Percentiles rank a stretch among this genome's conserved stretches.
Conservation (phyloP, 495 filamentous ascomycete genomes). For the Cudoniella acicularis region DNA sequence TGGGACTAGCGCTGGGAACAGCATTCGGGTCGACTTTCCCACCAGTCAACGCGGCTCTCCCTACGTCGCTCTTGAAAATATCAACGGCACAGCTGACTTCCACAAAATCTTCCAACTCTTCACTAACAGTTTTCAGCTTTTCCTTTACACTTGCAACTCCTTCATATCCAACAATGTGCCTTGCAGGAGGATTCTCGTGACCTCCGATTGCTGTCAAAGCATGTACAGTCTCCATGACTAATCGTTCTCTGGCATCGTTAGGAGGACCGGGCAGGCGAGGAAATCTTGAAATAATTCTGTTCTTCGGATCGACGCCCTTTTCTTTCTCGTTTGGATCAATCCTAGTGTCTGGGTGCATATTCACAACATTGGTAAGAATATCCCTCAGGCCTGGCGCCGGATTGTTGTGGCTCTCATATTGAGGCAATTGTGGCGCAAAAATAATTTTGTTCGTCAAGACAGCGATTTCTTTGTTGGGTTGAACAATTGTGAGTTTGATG, state of each 20-base stretch:
- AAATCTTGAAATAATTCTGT: constrained; percentile 65
- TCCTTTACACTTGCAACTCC: constrained; percentile 87
- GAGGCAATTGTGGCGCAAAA: constrained; percentile 68
- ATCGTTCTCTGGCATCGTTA: constrained; percentile 56
- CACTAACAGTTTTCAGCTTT: constrained; percentile 92
- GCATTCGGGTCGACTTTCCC: background rate
- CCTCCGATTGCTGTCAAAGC: constrained; percentile 88
- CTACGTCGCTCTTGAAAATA: constrained; percentile 26
- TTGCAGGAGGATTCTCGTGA: constrained; percentile 90
- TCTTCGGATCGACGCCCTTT: constrained; percentile 9
- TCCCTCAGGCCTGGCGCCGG: constrained; percentile 76
- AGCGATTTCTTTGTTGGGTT: constrained; percentile 78
- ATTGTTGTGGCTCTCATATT: constrained; percentile 70
- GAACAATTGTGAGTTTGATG: constrained; percentile 91
- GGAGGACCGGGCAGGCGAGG: constrained; percentile 52
- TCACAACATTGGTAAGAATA: constrained; percentile 71
- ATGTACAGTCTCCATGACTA: constrained; percentile 86
- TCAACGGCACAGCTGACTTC: constrained; percentile 63
- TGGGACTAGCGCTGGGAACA: constrained; percentile 1
- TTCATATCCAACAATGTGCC: constrained; percentile 92
- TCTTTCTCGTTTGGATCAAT: constrained; percentile 21
- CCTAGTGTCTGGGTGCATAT: constrained; percentile 49
- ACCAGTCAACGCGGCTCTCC: constrained; percentile 18
- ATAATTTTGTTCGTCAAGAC: constrained; percentile 82
- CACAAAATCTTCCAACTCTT: constrained; percentile 94